Conservation (phyloP, 2,329 filamentous ascomycete species). For the Furcasterigmium sp. region DNA sequence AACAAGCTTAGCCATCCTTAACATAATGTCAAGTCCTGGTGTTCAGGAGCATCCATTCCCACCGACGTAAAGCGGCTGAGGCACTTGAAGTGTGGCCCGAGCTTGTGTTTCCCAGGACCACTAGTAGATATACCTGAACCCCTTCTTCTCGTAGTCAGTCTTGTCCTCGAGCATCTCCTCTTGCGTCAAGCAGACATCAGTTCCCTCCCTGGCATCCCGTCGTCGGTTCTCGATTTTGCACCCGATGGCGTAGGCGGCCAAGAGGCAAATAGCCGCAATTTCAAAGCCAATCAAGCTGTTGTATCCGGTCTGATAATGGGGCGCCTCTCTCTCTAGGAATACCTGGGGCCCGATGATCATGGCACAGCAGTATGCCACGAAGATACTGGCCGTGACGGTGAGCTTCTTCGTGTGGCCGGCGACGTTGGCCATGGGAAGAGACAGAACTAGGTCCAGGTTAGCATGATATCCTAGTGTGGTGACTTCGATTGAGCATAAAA, state of each 20-base stretch:
- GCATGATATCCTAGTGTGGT: slow-evolving; percentile 6
- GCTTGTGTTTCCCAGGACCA: too few relatives aligned
- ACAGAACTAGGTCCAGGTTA: slow-evolving; percentile 9
- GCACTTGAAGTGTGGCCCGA: too few relatives aligned
- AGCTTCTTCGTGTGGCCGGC: slow-evolving; percentile 17
- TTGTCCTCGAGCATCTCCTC: background rate
- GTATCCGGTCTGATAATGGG: slow-evolving; percentile 57
- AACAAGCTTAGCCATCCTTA: too few relatives aligned
- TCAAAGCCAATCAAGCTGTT: slow-evolving; percentile 50
- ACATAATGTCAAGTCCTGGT: too few relatives aligned
- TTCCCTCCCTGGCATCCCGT: slow-evolving; percentile 7
- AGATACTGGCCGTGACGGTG: slow-evolving; percentile 53
- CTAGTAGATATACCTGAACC: background rate
- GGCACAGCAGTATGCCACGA: slow-evolving; percentile 54
- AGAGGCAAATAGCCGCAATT: background rate
- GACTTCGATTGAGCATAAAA: slow-evolving; percentile 4
- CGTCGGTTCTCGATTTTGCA: background rate
- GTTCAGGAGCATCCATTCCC: too few relatives aligned
- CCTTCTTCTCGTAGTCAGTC: slow-evolving; percentile 3
- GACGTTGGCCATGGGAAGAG: slow-evolving; percentile 17
- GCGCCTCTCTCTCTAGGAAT: slow-evolving; percentile 51
- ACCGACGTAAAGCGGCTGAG: too few relatives aligned
- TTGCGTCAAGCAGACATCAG: background rate
- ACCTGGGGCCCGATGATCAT: slow-evolving; percentile 59
- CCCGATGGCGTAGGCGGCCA: background rate